phyloP scores from a whole-genome alignment of 2,329 filamentous ascomycete species.

The Aspergillus alliaceus region DNA sequence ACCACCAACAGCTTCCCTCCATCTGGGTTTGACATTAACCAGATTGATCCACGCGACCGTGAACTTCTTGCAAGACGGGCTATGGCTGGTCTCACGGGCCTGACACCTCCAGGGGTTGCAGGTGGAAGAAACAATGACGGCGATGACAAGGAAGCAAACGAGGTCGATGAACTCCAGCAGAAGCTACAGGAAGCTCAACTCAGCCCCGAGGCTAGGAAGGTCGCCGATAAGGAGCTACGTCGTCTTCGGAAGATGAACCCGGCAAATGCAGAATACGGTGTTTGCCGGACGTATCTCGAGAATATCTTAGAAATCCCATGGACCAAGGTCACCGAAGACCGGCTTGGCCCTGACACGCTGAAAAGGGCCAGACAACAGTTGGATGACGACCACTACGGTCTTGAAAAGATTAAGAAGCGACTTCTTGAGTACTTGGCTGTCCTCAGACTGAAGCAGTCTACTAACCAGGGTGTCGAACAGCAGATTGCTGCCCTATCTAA shows the following conservation, averaged over 20 bases:
- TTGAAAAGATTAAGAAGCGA: constrained; percentile 96
- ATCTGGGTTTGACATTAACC: constrained; percentile 57
- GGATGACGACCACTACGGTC: constrained; percentile 92
- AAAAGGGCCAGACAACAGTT: constrained; percentile 81
- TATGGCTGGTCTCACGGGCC: constrained; percentile 45
- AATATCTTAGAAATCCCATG: constrained; percentile 93
- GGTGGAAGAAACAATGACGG: constrained; percentile 52
- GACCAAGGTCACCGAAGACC: constrained; percentile 80
- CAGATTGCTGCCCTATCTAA: constrained; percentile 63
- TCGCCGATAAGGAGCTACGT: constrained; percentile 86
- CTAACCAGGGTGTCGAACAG: constrained; percentile 78
- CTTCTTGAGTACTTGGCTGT: constrained; percentile 94
- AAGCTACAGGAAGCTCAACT: constrained; percentile 79
- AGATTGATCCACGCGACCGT: constrained; percentile 49
- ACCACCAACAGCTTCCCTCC: constrained; percentile 65
- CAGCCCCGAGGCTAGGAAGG: constrained; percentile 79
- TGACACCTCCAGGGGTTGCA: constrained; percentile 41
- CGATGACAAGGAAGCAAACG: constrained; percentile 80
- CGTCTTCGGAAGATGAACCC: constrained; percentile 93
- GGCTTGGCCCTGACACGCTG: constrained; percentile 78
- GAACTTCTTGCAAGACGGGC: constrained; percentile 44
- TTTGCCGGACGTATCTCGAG: constrained; percentile 90
- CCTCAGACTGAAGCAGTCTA: constrained; percentile 88
- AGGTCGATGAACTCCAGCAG: constrained; percentile 88
- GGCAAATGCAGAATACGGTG: constrained; percentile 92